phyloP scores from a whole-genome alignment of 345 rosid genomes.

The Xanthoceras sorbifolium region DNA sequence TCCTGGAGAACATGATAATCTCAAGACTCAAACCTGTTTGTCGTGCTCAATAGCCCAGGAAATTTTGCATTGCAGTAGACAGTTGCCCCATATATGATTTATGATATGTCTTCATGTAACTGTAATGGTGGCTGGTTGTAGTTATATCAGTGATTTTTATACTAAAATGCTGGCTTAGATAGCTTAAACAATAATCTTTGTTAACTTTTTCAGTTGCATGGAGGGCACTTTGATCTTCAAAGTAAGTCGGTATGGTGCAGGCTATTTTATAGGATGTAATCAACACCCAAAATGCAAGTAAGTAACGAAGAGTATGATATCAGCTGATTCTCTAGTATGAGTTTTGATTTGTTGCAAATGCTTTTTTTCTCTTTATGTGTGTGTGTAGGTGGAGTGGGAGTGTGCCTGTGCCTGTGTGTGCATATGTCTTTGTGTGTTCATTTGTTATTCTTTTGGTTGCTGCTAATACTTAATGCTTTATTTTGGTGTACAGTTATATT shows the following conservation, averaged over 20 bases:
- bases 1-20: background rate
- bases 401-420: background rate
- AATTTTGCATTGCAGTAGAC: background rate
- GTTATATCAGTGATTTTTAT: background rate
- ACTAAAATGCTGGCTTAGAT: conserved; percentile 3
- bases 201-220: conserved; percentile 64
- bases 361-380: background rate
- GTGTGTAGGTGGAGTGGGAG: background rate
- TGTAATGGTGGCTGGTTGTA: background rate
- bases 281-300: conserved; percentile 95
- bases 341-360: conserved; percentile 22
- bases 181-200: background rate
- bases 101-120: too few relatives aligned
- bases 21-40: background rate
- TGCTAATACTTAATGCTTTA: conserved; percentile 5
- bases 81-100: background rate
- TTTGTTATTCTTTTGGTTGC: conserved; percentile 10
- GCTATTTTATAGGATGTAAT: conserved; percentile 93
- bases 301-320: conserved; percentile 38
- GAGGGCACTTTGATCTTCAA: conserved; percentile 86
- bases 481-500: conserved; percentile 57
- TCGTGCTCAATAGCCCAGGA: background rate
- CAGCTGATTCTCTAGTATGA: conserved; percentile 1
- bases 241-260: conserved; percentile 81
- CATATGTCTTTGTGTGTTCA: background rate